These are phyloP conservation scores for Phragmites australis DNA, from an alignment of 176 grass and related monocot genomes.

Conservation along the genomic window DNA sequence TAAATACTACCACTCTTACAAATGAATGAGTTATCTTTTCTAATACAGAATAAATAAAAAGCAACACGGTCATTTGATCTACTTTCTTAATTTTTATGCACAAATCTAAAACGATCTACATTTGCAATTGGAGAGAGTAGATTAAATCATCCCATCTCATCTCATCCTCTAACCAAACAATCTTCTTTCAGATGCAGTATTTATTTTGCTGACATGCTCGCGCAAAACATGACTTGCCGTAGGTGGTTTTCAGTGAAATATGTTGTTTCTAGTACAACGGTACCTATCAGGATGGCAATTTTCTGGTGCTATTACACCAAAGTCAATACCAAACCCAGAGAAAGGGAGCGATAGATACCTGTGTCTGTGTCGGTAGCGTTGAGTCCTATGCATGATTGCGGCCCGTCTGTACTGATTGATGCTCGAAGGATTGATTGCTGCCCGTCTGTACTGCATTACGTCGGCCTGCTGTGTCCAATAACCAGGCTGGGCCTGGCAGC, in stretches of 20 bases:
- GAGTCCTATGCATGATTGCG: not conserved
- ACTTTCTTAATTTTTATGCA: no score
- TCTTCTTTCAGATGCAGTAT: not conserved
- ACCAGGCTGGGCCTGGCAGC: slow-evolving; percentile 10
- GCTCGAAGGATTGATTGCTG: not conserved
- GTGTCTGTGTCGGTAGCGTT: not conserved
- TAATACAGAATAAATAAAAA: no score
- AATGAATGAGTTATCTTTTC: no score
- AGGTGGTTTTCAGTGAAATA: not conserved
- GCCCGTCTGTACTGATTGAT: not conserved
- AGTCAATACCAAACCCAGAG: not conserved
- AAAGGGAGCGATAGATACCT: not conserved
- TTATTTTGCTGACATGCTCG: not conserved
- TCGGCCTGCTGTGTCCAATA: not conserved
- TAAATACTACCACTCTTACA: no score
- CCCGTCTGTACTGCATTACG: not conserved
- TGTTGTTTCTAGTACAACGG: not conserved
- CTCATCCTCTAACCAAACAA: no score
- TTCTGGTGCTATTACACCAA: not conserved
- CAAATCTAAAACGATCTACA: no score
- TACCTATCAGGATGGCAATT: not conserved
- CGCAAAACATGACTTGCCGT: not conserved
- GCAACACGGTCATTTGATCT: no score
- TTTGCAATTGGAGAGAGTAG: no score
- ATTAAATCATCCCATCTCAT: no score